Evolutionary conservation across 169 alveolate species (phyloP), one percentile per base, ranked within the genome.

Genomic region (Plasmodium chabaudi): DNA sequence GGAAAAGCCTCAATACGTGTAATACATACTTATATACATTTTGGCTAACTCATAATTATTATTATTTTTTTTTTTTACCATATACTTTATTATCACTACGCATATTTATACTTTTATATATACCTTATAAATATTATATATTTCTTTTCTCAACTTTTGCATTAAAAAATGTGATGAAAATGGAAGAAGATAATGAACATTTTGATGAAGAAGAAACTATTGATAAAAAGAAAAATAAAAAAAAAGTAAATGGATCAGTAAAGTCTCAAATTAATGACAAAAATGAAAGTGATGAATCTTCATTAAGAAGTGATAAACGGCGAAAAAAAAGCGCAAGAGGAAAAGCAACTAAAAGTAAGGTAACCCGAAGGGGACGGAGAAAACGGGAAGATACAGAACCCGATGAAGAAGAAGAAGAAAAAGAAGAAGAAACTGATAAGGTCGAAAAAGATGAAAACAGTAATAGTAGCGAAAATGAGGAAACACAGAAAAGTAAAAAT

Each of bases 191-290:
- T 19, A 65, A 82, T 44, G 53, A 69, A 21, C 68, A 82, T 60
- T 82, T 82, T 82, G 90, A 82, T 55, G 90, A 67, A 70, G 82
- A 67, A 67, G 90, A 82, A 59, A 42, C 68, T 9, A 51, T 82
- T 34, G 88, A 64, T 49, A 55, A 49, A 49, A 77, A 77, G 68
- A 21, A 57, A 42, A 42, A 44, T 12, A 65, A 53, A 7, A 60
- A 42, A 70, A 60, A 39, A 13, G 42, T 49, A 1, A 82, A 56
- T 53, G 82, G 84, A 39, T 47, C 2, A 65, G 65, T 9, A 39
- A 39, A 65, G 17, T 56, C 67, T 55, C 69, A 55, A 19, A 5
- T 59, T 23, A 82, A 27, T 23, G 69, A 67, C 55, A 67, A 69
- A 46, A 15, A 5, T 34, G 61, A 73, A 42, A 60, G n/a, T 60